These are phyloP conservation scores for Amanita phalloides DNA, from an alignment of 768 basidiomycete species.

Conservation along the genomic window DNA sequence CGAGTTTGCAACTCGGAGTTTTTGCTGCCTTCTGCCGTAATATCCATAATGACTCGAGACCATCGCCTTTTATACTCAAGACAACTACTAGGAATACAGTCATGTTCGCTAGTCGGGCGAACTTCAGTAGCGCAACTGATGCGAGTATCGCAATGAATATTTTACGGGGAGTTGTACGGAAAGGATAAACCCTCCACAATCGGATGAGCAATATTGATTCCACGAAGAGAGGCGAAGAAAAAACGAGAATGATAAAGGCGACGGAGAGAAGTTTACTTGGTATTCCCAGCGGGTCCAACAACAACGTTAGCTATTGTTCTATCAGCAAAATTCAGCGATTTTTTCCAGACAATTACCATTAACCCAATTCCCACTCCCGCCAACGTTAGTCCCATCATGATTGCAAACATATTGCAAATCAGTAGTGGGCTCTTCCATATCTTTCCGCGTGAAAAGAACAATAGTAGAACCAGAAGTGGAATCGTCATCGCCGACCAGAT, in stretches of 20 bases:
- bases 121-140: slow-evolving; percentile 9
- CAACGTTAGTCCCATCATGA: slow-evolving; percentile 11
- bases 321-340: background rate
- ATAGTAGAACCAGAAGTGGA: slow-evolving; percentile 11
- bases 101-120: slow-evolving; percentile 9
- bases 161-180: slow-evolving; percentile 4
- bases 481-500: slow-evolving; percentile 6
- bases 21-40: background rate
- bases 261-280: slow-evolving; percentile 1
- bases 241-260: slow-evolving; percentile 4
- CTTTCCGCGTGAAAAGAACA: slow-evolving; percentile 12
- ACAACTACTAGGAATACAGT: slow-evolving; percentile 8
- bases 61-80: background rate
- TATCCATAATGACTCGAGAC: background rate
- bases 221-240: slow-evolving; percentile 11
- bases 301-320: background rate
- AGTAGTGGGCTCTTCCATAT: slow-evolving; percentile 12
- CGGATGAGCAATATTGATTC: slow-evolving; percentile 16
- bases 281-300: background rate
- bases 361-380: background rate
- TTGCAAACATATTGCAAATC: slow-evolving; percentile 11
- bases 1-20: slow-evolving; percentile 8
- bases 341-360: slow-evolving; percentile 6
- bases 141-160: slow-evolving; percentile 9
- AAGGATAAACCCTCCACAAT: slow-evolving; percentile 12